Evolutionary conservation across 176 grass and related monocot species (phyloP).

Genomic region (Carex myosuroides): DNA sequence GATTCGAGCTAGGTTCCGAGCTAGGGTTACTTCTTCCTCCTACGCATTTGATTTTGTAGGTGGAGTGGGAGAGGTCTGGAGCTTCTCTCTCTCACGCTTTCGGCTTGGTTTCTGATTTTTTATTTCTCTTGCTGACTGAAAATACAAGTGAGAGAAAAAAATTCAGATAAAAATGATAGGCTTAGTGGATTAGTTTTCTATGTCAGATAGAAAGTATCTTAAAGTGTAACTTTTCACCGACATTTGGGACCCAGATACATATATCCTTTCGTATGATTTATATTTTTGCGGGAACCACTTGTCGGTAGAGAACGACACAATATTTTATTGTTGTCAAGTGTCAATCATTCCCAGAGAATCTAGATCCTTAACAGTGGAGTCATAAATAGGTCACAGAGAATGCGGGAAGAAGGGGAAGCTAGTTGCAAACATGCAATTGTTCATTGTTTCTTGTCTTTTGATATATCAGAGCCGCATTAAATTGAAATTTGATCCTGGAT

Average conservation of each 20-base stretch:
- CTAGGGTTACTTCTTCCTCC: slow-evolving; percentile 27
- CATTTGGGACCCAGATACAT: background rate
- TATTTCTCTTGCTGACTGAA: background rate
- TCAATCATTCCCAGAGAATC: background rate
- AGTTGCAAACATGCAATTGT: background rate
- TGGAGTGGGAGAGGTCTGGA: background rate
- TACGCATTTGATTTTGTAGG: slow-evolving; percentile 38
- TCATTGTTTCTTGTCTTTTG: background rate
- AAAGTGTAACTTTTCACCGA: background rate
- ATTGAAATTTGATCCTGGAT: background rate
- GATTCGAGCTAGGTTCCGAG: slow-evolving; percentile 3
- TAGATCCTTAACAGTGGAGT: background rate
- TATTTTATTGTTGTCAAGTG: background rate
- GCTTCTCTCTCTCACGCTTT: slow-evolving; percentile 4
- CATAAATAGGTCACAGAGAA: slow-evolving; percentile 11
- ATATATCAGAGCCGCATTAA: background rate
- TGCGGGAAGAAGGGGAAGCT: slow-evolving; percentile 9
- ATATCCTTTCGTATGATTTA: background rate
- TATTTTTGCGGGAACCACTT: background rate
- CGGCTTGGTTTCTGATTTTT: background rate
- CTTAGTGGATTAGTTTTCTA: background rate
- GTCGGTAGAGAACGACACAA: background rate
- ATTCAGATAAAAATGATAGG: background rate
- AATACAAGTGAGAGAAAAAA: background rate
- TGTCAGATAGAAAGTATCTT: background rate